Evolutionary conservation across 129 eudicot species (phyloP), one percentile per base, ranked within the genome.

Genomic region (Helianthus tuberosus): DNA sequence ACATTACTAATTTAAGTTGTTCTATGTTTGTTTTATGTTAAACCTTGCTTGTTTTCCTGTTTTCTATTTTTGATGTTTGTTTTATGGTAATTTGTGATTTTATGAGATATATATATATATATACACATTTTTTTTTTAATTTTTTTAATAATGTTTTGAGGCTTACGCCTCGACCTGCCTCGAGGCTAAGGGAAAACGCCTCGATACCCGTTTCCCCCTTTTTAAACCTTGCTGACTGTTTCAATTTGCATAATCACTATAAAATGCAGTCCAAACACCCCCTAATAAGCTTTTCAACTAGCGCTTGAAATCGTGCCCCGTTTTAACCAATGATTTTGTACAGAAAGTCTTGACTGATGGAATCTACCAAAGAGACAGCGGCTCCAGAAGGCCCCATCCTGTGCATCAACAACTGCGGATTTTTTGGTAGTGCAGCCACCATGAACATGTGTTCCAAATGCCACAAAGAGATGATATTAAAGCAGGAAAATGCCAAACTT

Each of bases 361-460:
- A 85, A 78, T 85, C 94, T 13, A 64, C 90, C 59, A 81, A 88
- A 78, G 90, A 85, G 78, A 85, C 90, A 25, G 82, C 79, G 17
- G 84, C 93, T 75, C 86, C 82, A 29, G 93, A 88, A 55, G 93
- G 90, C 68, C 93, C 90, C 4, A 85, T 88, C 49, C 90, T 88
- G 10, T 88, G 93, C 78, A 71, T 88, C 74, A 88, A 88, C 81
- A 85, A 83, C 77, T 88, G 93, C n/a, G 93, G 93, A 8, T 88
- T 88, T 75, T 88, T 83, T 16, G 93, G 93, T 15, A 88, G 93
- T 83, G 88, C 93, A 23, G 82, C 90, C 49, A 88, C 93, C 73
- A 88, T 88, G 93, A 88, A 88, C 71, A 88, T 88, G 93, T 88
- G 93, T 52, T 88, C 93, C 70, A 88, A 88, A 71, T 88, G 93